phyloP scores from a whole-genome alignment of 352 stramenopile genomes.

The Hyaloperonospora arabidopsidis region DNA sequence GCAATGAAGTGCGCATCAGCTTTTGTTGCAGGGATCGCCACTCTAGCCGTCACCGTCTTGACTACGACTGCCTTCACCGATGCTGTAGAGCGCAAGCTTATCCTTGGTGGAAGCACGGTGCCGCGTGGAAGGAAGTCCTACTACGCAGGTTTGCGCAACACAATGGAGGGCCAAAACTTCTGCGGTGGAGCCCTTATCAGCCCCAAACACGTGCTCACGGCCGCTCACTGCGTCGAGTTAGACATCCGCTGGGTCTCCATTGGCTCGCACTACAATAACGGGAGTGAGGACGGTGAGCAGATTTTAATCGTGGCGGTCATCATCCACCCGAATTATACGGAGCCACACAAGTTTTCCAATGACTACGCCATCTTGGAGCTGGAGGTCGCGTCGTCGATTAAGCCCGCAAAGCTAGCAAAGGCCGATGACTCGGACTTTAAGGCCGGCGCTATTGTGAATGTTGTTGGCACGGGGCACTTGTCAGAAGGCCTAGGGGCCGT shows the following conservation, averaged over 20 bases:
- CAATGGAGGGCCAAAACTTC: constrained; percentile 24
- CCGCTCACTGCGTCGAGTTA: constrained; percentile 39
- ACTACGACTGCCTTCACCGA: constrained; percentile 3
- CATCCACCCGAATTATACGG: constrained; percentile 42
- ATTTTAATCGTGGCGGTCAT: constrained; percentile 40
- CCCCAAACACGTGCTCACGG: constrained; percentile 31
- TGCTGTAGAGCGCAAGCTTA: constrained; percentile 26
- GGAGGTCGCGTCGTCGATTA: constrained; percentile 25
- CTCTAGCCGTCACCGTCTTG: constrained; percentile 2
- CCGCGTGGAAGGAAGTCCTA: constrained; percentile 36
- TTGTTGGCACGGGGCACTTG: constrained; percentile 21
- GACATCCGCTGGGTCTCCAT: constrained; percentile 40
- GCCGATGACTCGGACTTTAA: constrained; percentile 22
- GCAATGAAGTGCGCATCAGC: constrained; percentile 21
- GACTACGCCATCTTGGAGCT: constrained; percentile 58
- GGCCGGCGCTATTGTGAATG: constrained; percentile 22
- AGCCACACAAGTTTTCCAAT: constrained; percentile 22
- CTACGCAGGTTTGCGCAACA: constrained; percentile 24
- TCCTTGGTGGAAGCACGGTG: constrained; percentile 40
- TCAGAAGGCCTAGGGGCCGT: constrained; percentile 17
- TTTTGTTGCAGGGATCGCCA: constrained; percentile 14
- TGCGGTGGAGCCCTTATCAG: constrained; percentile 40
- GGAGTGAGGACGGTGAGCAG: constrained; percentile 35
- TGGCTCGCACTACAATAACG: constrained; percentile 48
- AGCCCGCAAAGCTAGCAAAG: constrained; percentile 29